Evolutionary conservation across 805 yeast species (phyloP).

Genomic region (Yamadazyma insecticola): DNA sequence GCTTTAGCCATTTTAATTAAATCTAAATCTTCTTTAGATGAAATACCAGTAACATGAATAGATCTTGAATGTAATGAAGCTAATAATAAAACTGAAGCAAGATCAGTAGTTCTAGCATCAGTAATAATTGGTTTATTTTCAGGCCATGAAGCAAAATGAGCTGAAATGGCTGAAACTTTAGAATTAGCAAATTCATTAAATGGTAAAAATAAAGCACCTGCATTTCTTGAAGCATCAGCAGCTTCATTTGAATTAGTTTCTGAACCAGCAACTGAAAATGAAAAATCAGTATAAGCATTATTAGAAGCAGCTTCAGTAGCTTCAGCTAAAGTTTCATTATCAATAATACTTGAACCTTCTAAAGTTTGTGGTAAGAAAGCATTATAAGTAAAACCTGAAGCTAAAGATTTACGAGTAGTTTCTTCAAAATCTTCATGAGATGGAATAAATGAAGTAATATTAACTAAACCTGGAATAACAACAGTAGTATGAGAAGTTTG

Average conservation of each 20-base stretch:
- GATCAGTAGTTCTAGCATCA: slow-evolving; percentile 86
- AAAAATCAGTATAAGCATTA: slow-evolving; percentile 74
- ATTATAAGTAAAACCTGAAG: slow-evolving; percentile 85
- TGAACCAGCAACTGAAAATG: slow-evolving; percentile 80
- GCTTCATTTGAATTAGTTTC: slow-evolving; percentile 60
- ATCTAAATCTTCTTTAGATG: slow-evolving; percentile 74
- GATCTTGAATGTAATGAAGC: slow-evolving; percentile 83
- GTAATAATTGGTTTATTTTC: slow-evolving; percentile 77
- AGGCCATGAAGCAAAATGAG: slow-evolving; percentile 84
- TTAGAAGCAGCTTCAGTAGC: slow-evolving; percentile 56
- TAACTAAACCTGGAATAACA: slow-evolving; percentile 81
- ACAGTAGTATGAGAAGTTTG: slow-evolving; percentile 86
- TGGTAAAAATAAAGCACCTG: slow-evolving; percentile 79
- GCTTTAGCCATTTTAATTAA: slow-evolving; percentile 81
- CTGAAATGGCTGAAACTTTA: slow-evolving; percentile 73
- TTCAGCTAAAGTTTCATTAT: slow-evolving; percentile 57
- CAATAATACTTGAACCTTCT: slow-evolving; percentile 60
- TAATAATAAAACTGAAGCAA: slow-evolving; percentile 86
- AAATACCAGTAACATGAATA: slow-evolving; percentile 85
- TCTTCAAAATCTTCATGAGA: slow-evolving; percentile 62
- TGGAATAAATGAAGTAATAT: slow-evolving; percentile 76
- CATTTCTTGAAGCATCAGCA: slow-evolving; percentile 56
- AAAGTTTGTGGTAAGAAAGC: slow-evolving; percentile 72
- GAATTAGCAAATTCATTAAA: slow-evolving; percentile 65
- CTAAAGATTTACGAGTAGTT: slow-evolving; percentile 65